Evolutionary conservation across 2,329 filamentous ascomycete species (phyloP), one percentile per base, ranked within the genome.

Genomic region (Westerdykella sp.): DNA sequence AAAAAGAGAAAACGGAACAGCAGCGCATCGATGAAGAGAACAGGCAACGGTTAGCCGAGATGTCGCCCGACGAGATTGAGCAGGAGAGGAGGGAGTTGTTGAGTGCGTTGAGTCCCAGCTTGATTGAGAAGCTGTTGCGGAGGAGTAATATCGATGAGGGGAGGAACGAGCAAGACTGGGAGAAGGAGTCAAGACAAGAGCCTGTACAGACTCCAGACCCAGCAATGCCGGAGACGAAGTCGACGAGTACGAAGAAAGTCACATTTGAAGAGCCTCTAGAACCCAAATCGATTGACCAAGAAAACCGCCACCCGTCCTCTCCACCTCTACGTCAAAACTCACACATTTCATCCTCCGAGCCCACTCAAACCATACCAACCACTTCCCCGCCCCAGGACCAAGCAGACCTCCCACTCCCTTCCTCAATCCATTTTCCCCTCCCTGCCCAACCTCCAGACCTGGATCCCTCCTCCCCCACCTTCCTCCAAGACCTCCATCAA

Each of bases 21-120:
- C 71, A 72, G 49, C 74, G 77, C 5, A 97, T 98, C 62, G 85
- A 91, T 57, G 76, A 81, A 53, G 89, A 97, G 64, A 98, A 97
- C 59, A 79, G 71, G 36, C 76, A 81, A 45, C 79, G 78, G 47
- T 66, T 98, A 37, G 82, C 81, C 12, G 73, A 75, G 21, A 96
- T 98, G 93, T 85, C 85, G 1, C 71, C 80, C 0, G 78, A 80
- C 31, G 87, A 96, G 66, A 95, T 97, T 45, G 81, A 85, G 48
- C 75, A 83, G 53, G 89, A 93, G 47, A 80, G 84, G 35, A 75
- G 80, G 46, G 91, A 97, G 53, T 72, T 98, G n/a, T 75, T 95
- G 62, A 76, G 74, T n/a, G 80, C 78, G 6, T 68, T 97, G 42
- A 84, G 87, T 49, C 84, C 89, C 2, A 77, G 77, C 0, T 70